Base-by-base conservation (phyloP, 305 asterid genomes). In the Rubia peregrina region DNA sequence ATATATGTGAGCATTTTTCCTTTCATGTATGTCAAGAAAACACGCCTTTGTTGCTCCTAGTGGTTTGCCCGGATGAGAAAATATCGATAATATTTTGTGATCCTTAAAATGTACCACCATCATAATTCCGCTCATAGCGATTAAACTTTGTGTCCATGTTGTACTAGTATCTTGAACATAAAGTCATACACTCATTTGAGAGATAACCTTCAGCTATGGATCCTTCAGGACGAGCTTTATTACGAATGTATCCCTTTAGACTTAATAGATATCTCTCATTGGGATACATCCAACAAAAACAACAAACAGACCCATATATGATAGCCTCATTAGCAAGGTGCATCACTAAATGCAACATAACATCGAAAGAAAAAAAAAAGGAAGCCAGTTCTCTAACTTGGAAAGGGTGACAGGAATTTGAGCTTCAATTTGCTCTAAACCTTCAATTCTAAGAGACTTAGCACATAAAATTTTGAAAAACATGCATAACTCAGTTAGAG, bases 311-410 rank as follows among this genome's bases (percentile, higher is more conserved):
- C 59, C 22, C 22, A 5, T n/a, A 14, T 51, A 51, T 51, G 59
- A 51, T 51, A 51, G 59, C 59, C 59, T 51, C 49, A 44, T 44
- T 16, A 17, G 59, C 59, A 51, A 51, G 59, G 59, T 51, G 59
- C 9, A 51, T 21, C 6, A n/a, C 22, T 2, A 51, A 51, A 51
- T 51, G 59, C 7, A 51, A 51, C 59, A 51, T 51, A n/a, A 51
- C 59, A 51, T 51, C 22, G 9, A 51, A 51, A 16, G 19, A n/a
- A n/a, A 51, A 51, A 4, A 51, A 51, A 22, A 22, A 1, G 59
- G 59, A 0, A 17, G 3, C 59, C 59, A 51, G 9, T 7, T 51
- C 22, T 51, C 22, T 17, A 51, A 17, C 59, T 51, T 51, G 22
- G 22, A 51, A 3, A 51, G 59, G 22, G 59, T 51, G 19, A 51